phyloP scores from a whole-genome alignment of 805 yeast species.

The Candida qinlingensis region DNA sequence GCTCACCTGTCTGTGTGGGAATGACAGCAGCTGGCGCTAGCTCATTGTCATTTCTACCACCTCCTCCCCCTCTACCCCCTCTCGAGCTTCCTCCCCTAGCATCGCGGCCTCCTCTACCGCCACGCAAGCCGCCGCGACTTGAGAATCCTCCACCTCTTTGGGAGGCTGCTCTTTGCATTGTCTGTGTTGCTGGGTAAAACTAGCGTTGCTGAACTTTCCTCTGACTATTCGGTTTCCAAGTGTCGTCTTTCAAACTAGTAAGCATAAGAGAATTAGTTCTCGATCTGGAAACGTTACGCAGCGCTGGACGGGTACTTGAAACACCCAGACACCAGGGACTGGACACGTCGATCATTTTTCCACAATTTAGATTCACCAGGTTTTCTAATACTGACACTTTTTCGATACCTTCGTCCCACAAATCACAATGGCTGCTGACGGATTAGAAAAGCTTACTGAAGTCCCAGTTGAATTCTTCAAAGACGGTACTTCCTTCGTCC shows the following conservation, averaged over 20 bases:
- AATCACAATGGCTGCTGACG: slow-evolving; percentile 41
- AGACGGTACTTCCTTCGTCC: slow-evolving; percentile 85
- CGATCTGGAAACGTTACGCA: no score
- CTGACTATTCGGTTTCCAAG: not conserved
- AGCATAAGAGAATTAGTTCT: no score
- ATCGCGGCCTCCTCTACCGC: slow-evolving; percentile 3
- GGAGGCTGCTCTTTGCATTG: not conserved
- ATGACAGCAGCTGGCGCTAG: not conserved
- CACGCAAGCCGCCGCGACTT: not conserved
- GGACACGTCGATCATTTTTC: slow-evolving; percentile 5
- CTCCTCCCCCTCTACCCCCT: not conserved
- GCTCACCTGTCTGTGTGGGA: not conserved
- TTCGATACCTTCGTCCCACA: no score
- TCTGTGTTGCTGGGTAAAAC: not conserved
- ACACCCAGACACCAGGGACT: slow-evolving; percentile 6
- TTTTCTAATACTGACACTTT: not conserved
- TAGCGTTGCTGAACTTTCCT: no score
- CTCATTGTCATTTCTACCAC: not conserved
- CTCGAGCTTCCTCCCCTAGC: slow-evolving; percentile 3
- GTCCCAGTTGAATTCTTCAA: slow-evolving; percentile 87
- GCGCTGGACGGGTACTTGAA: not conserved
- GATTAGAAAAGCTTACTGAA: slow-evolving; percentile 73
- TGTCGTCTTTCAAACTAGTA: not conserved
- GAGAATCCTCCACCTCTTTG: not conserved
- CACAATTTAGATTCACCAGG: no score